These are phyloP conservation scores for Pythium oligandrum DNA, from an alignment of 352 stramenopile genomes.

Conservation along the genomic window DNA sequence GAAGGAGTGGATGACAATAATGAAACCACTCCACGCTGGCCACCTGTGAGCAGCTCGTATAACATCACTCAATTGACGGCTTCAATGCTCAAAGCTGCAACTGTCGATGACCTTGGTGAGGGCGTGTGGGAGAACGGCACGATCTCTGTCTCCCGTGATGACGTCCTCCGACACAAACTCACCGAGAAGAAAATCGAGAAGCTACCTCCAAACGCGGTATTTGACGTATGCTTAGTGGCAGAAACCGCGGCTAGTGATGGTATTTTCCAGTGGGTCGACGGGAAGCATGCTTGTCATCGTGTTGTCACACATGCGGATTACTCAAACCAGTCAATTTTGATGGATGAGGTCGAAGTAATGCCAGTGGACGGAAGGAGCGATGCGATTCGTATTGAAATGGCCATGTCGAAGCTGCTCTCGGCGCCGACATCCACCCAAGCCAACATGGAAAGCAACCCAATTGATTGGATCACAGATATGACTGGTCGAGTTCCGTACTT, in stretches of 20 bases:
- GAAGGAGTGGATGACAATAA: background rate
- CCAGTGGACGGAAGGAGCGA: constrained; percentile 39
- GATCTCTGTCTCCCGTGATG: constrained; percentile 64
- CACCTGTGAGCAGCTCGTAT: constrained; percentile 41
- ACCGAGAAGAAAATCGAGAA: constrained; percentile 60
- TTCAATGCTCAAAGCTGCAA: constrained; percentile 42
- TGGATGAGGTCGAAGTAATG: constrained; percentile 45
- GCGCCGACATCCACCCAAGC: constrained; percentile 9
- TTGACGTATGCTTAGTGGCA: constrained; percentile 69
- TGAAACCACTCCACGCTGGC: constrained; percentile 24
- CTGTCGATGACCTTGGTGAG: constrained; percentile 43
- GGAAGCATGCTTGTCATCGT: constrained; percentile 29
- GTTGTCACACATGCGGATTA: constrained; percentile 73
- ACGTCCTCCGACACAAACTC: constrained; percentile 43
- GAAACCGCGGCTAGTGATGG: constrained; percentile 67
- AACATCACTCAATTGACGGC: constrained; percentile 37
- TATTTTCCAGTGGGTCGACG: constrained; percentile 49
- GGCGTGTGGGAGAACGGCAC: constrained; percentile 76
- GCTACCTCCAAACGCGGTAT: constrained; percentile 53
- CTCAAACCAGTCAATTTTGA: constrained; percentile 59
- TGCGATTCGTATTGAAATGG: constrained; percentile 38
- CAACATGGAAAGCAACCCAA: background rate
- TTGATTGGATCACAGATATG: constrained; percentile 1
- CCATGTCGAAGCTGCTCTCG: constrained; percentile 48
- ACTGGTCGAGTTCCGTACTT: constrained; percentile 54